Conservation (phyloP, 129 eudicot genomes). For the Escallonia herrerae region DNA sequence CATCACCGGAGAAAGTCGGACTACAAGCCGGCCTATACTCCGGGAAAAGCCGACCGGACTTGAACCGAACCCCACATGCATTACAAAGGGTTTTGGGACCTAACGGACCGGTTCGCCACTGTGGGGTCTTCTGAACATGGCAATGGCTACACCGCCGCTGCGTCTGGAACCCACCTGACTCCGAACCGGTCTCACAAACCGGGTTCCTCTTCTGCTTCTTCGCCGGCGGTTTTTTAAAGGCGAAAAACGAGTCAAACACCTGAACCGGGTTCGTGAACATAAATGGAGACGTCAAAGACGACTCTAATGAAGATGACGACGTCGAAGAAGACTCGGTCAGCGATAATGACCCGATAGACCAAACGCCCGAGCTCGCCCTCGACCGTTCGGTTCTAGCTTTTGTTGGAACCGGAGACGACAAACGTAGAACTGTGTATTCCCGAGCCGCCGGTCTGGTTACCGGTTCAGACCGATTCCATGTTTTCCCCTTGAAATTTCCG, state of each 20-base stretch:
- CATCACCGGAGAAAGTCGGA: slow-evolving; percentile 69
- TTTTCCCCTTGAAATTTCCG: slow-evolving; percentile 26
- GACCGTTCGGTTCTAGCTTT: slow-evolving; percentile 48
- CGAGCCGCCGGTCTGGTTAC: slow-evolving; percentile 11
- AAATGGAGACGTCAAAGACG: slow-evolving; percentile 36
- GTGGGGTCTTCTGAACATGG: slow-evolving; percentile 88
- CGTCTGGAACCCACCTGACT: slow-evolving; percentile 20
- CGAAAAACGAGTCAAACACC: slow-evolving; percentile 17
- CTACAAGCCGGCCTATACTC: slow-evolving; percentile 97
- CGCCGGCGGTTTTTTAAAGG: slow-evolving; percentile 30
- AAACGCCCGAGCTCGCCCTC: slow-evolving; percentile 31
- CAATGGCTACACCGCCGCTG: slow-evolving; percentile 82
- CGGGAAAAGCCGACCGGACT: slow-evolving; percentile 89
- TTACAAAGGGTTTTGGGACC: slow-evolving; percentile 93
- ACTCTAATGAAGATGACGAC: slow-evolving; percentile 37
- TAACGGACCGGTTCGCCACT: slow-evolving; percentile 94
- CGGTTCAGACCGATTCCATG: slow-evolving; percentile 43
- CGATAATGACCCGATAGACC: slow-evolving; percentile 42
- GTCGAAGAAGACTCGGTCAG: slow-evolving; percentile 54
- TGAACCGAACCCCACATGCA: slow-evolving; percentile 98
- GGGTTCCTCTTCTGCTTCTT: slow-evolving; percentile 41
- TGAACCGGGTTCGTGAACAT: slow-evolving; percentile 37
- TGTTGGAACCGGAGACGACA: slow-evolving; percentile 48
- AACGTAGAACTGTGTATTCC: slow-evolving; percentile 25
- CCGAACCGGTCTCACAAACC: slow-evolving; percentile 11